phyloP scores from a whole-genome alignment of 306 rosid species.

The Trifolium subterraneum region DNA sequence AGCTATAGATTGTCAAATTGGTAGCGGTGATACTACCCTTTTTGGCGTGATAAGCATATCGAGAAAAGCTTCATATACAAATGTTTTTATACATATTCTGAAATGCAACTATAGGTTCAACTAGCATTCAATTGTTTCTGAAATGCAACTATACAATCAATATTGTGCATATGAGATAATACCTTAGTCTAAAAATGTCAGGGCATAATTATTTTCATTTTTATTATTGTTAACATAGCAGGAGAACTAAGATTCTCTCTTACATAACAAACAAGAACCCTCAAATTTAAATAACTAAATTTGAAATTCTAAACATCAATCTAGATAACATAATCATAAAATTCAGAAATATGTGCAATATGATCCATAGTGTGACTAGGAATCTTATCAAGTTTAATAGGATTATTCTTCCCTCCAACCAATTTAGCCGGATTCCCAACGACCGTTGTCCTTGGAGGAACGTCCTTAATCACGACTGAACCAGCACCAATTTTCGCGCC shows the following conservation, averaged over 20 bases:
- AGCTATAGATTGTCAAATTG: too few species aligned
- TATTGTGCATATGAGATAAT: background rate
- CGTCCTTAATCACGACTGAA: slow-evolving; percentile 87
- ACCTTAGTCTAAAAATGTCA: background rate
- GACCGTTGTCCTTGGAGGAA: slow-evolving; percentile 87
- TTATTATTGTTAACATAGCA: slow-evolving; percentile 24
- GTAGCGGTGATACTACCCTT: too few species aligned
- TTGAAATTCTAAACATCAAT: background rate
- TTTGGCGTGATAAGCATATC: too few species aligned
- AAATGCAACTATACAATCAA: too few species aligned
- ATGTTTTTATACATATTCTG: too few species aligned
- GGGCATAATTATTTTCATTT: background rate
- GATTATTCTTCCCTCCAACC: slow-evolving; percentile 85
- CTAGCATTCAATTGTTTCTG: too few species aligned
- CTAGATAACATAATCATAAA: slow-evolving; percentile 80
- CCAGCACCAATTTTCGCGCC: slow-evolving; percentile 93
- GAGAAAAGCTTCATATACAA: too few species aligned
- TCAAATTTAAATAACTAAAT: slow-evolving; percentile 9
- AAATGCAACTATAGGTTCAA: too few species aligned
- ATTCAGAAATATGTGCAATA: slow-evolving; percentile 65
- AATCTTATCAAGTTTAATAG: slow-evolving; percentile 67
- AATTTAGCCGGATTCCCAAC: slow-evolving; percentile 89
- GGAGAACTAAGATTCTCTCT: slow-evolving; percentile 63
- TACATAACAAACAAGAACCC: slow-evolving; percentile 46
- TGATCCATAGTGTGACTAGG: slow-evolving; percentile 94